Evolutionary conservation across 306 rosid species (phyloP).

Genomic region (Amphicarpaea edgeworthii): DNA sequence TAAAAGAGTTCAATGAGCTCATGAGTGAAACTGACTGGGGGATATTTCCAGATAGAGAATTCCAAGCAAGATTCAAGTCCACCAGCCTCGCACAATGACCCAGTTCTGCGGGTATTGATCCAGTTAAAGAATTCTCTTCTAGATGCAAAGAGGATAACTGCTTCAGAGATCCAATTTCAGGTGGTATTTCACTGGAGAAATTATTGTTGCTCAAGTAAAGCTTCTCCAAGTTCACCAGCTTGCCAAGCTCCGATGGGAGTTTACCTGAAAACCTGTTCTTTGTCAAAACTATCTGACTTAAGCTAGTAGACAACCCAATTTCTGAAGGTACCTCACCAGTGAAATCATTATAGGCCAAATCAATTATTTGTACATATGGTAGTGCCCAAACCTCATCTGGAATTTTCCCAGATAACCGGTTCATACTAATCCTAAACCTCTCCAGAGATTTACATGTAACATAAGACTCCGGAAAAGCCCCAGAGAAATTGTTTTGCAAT

Average conservation of each 20-base stretch:
- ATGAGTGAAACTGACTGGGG: constrained; percentile 73
- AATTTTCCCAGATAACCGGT: constrained; percentile 73
- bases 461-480: constrained; percentile 75
- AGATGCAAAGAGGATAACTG: constrained; percentile 82
- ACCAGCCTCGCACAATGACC: constrained; percentile 74
- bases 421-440: constrained; percentile 77
- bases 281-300: constrained; percentile 68
- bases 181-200: constrained; percentile 77
- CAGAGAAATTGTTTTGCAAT: constrained; percentile 79
- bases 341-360: constrained; percentile 78
- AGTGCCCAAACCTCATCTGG: constrained; percentile 82
- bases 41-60: constrained; percentile 71
- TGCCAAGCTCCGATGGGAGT: constrained; percentile 79
- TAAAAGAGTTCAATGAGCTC: constrained; percentile 80
- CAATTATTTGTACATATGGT: constrained; percentile 73
- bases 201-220: constrained; percentile 70
- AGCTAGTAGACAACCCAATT: constrained; percentile 68
- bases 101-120: constrained; percentile 72
- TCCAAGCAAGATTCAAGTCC: constrained; percentile 83
- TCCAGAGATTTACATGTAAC: constrained; percentile 70
- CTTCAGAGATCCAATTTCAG: constrained; percentile 70
- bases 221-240: constrained; percentile 76
- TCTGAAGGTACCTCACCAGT: constrained; percentile 64
- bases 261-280: constrained; percentile 80
- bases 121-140: constrained; percentile 74